phyloP scores from a whole-genome alignment of 176 grass and related monocot species.

The Phoenix dactylifera region DNA sequence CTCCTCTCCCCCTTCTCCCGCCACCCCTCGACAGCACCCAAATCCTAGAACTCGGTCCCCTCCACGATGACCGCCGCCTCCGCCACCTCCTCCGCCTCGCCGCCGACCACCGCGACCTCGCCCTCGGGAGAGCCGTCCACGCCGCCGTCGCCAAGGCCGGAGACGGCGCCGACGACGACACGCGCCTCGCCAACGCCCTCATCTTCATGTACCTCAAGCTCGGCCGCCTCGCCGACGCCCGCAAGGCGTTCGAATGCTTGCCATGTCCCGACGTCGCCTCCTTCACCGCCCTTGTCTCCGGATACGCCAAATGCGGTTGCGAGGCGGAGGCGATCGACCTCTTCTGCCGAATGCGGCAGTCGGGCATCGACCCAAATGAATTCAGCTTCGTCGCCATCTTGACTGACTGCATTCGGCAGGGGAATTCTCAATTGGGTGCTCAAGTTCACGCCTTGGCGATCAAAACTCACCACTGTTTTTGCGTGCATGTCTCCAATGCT shows the following conservation, averaged over 20 bases:
- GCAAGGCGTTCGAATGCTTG: slow-evolving; percentile 31
- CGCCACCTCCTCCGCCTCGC: slow-evolving; percentile 35
- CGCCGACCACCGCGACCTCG: slow-evolving; percentile 24
- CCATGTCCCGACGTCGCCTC: slow-evolving; percentile 31
- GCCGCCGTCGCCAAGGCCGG: neutral
- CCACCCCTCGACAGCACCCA: no score
- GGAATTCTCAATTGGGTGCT: slow-evolving; percentile 27
- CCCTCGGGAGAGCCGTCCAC: slow-evolving; percentile 2
- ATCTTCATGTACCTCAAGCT: slow-evolving; percentile 43
- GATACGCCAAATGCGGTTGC: slow-evolving; percentile 27
- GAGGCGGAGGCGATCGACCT: slow-evolving; percentile 7
- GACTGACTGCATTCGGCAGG: slow-evolving; percentile 48
- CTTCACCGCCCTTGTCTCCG: slow-evolving; percentile 50
- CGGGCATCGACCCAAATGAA: slow-evolving; percentile 28
- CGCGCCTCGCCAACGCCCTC: slow-evolving; percentile 31
- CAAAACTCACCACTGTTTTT: slow-evolving; percentile 13
- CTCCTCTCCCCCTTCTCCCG: no score
- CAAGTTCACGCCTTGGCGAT: slow-evolving; percentile 54
- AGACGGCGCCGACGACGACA: neutral
- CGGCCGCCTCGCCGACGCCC: slow-evolving; percentile 27
- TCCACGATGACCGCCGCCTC: neutral
- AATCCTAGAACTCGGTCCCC: no score
- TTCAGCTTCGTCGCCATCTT: slow-evolving; percentile 54
- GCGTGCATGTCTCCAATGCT: slow-evolving; percentile 44
- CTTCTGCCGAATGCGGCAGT: slow-evolving; percentile 33